Evolutionary conservation across 257 asterid genomes (phyloP), one percentile per base, ranked within the genome.

Genomic region (Petrea volubilis): DNA sequence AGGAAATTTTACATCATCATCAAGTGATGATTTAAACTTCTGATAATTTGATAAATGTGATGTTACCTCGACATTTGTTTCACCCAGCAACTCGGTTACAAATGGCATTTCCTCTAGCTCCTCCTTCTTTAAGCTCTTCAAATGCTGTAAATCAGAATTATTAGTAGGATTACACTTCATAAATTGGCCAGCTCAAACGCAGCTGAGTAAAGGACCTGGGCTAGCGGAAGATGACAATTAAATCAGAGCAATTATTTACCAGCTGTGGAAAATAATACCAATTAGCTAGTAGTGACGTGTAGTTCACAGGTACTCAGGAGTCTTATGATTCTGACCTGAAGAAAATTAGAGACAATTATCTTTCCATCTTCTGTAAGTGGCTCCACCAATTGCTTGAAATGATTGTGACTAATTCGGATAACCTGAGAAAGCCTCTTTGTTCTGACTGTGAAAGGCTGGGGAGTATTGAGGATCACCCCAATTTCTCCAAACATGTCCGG

Each of bases 401-500:
- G 91, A 60, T 89, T 88, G 87, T 94, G 97, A 69, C 97, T 86
- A 75, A 91, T 85, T 72, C 94, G 83, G 71, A 94, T 84, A 64
- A 89, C 95, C 92, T 94, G 99, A 69, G 96, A 89, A 60, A 94
- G 89, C 80, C 95, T 86, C 90, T 65, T 88, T 75, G 92, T 89
- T 84, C 98, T 86, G 75, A 94, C 97, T 6, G 95, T 91, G 80
- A 89, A 88, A 50, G 97, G 99, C 85, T 94, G 99, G 53, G 98
- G 98, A 57, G 65, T 68, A 73, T 89, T 89, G 67, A 89, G 84
- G 41, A 94, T 83, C 75, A 94, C 97, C 70, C 97, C 98, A 52
- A 89, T 68, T 89, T 91, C 99, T 17, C 99, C 99, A 50, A 91
- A 85, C 84, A 89, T 80, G 10, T 77, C 85, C 4, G 93, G 88